Conservation (phyloP, 1,284 basidiomycete genomes). For the Coniferiporia weirii region DNA sequence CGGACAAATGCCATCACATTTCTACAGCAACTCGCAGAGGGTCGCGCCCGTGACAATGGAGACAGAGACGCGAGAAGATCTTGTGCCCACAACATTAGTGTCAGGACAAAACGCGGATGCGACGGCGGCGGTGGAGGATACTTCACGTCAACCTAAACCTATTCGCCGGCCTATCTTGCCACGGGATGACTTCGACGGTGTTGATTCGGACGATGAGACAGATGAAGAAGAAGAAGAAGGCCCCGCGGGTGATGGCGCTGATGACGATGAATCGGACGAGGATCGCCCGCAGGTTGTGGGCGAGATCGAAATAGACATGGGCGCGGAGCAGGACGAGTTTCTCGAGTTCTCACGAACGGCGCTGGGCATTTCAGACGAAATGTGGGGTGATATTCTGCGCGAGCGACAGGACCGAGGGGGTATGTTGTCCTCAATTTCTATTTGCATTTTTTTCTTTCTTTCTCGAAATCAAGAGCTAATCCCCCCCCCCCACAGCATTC, state of each 20-base stretch:
- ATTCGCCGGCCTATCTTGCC: constrained; percentile 73
- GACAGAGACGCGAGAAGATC: constrained; percentile 31
- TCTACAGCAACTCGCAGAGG: constrained; percentile 61
- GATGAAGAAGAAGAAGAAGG: constrained; percentile 54
- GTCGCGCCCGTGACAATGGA: constrained; percentile 47
- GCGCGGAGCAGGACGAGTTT: constrained; percentile 87
- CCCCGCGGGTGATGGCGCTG: constrained; percentile 31
- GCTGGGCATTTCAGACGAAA: constrained; percentile 77
- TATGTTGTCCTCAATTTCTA: constrained; percentile 31
- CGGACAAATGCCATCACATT: constrained; percentile 73
- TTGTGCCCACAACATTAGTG: constrained; percentile 6
- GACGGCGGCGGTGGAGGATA: constrained; percentile 17
- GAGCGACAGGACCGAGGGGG: constrained; percentile 75
- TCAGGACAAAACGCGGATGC: neutral
- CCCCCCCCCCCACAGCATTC: constrained; percentile 45
- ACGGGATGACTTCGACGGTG: constrained; percentile 78
- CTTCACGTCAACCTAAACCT: constrained; percentile 29
- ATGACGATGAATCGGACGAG: constrained; percentile 64
- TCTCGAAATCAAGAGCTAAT: neutral
- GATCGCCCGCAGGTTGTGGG: constrained; percentile 75
- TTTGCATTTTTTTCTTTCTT: constrained; percentile 3
- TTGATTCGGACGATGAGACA: constrained; percentile 80
- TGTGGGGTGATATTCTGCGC: constrained; percentile 78
- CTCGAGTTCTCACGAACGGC: constrained; percentile 87
- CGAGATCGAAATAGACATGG: constrained; percentile 83